Conservation (phyloP, 768 basidiomycete genomes). For the Boletus bicolor region DNA sequence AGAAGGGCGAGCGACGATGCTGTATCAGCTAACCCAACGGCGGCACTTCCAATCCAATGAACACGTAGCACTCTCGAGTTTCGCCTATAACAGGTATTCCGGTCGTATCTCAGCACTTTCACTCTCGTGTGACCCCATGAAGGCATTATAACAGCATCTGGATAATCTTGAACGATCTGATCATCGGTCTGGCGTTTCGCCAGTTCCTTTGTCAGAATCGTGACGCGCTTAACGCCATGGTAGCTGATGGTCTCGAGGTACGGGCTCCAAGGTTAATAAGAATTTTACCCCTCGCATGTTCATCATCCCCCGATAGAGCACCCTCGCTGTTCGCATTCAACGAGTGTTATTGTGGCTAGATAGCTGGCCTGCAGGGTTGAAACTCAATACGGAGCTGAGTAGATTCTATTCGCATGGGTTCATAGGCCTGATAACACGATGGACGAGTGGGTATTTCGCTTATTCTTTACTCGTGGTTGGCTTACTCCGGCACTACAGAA, state of each 20-base stretch:
- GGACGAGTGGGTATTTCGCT: slow-evolving; percentile 60
- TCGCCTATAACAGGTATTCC: slow-evolving; percentile 65
- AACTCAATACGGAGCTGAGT: slow-evolving; percentile 94
- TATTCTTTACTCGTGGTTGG: background rate
- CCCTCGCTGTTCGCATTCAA: slow-evolving; percentile 38
- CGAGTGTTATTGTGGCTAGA: slow-evolving; percentile 77
- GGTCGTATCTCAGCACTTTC: background rate
- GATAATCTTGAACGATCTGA: slow-evolving; percentile 88
- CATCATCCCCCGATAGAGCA: slow-evolving; percentile 13
- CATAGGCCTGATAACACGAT: slow-evolving; percentile 58
- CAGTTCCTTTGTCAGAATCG: slow-evolving; percentile 68
- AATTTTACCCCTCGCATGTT: background rate
- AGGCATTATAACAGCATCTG: slow-evolving; percentile 93
- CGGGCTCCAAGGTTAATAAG: background rate
- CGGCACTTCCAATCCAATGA: slow-evolving; percentile 36
- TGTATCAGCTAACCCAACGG: slow-evolving; percentile 39
- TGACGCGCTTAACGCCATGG: slow-evolving; percentile 40
- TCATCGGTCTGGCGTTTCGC: slow-evolving; percentile 73
- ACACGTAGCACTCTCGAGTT: slow-evolving; percentile 39
- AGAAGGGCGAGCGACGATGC: slow-evolving; percentile 50
- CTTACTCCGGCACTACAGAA: slow-evolving; percentile 9
- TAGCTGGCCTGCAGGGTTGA: slow-evolving; percentile 93
- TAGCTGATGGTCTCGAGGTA: slow-evolving; percentile 43
- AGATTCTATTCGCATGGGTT: slow-evolving; percentile 76
- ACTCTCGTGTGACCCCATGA: background rate